Evolutionary conservation across 1,284 basidiomycete species (phyloP).

Genomic region (Lignosus rhinocerotis): DNA sequence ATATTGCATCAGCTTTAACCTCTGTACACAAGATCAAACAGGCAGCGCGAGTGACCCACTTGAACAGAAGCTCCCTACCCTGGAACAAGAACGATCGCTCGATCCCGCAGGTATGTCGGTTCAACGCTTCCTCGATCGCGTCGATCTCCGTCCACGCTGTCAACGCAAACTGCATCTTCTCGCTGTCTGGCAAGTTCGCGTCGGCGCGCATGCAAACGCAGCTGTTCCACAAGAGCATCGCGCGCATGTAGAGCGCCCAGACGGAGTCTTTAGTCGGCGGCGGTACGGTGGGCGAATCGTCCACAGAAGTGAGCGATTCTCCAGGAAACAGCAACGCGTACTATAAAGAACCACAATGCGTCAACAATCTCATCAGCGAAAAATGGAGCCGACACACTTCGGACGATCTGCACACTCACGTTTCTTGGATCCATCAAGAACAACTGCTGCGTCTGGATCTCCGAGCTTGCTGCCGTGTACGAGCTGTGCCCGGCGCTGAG

Average conservation of each 20-base stretch:
- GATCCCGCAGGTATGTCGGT: constrained; percentile 62
- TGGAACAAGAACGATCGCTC: constrained; percentile 69
- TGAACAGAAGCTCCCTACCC: constrained; percentile 74
- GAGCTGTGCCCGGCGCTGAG: constrained; percentile 63
- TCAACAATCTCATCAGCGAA: neutral
- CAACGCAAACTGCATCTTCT: constrained; percentile 62
- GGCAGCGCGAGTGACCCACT: constrained; percentile 45
- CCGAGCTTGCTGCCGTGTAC: constrained; percentile 51
- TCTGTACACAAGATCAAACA: neutral
- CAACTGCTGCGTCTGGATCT: constrained; percentile 45
- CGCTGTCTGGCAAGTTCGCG: constrained; percentile 39
- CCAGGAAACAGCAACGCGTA: constrained; percentile 70
- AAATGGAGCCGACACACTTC: neutral
- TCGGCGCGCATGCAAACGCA: constrained; percentile 62
- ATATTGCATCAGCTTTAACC: neutral
- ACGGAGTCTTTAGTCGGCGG: constrained; percentile 58
- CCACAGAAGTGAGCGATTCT: constrained; percentile 44
- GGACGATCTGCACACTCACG: constrained; percentile 40
- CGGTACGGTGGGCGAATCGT: constrained; percentile 27
- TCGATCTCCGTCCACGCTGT: constrained; percentile 71
- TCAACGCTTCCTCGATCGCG: constrained; percentile 60
- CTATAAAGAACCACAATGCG: constrained; percentile 36
- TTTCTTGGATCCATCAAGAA: constrained; percentile 67
- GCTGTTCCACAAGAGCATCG: constrained; percentile 70
- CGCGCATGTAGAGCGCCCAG: constrained; percentile 71